Base-by-base conservation (phyloP, 78 protist genomes). In the Speleostelium caveatum region DNA sequence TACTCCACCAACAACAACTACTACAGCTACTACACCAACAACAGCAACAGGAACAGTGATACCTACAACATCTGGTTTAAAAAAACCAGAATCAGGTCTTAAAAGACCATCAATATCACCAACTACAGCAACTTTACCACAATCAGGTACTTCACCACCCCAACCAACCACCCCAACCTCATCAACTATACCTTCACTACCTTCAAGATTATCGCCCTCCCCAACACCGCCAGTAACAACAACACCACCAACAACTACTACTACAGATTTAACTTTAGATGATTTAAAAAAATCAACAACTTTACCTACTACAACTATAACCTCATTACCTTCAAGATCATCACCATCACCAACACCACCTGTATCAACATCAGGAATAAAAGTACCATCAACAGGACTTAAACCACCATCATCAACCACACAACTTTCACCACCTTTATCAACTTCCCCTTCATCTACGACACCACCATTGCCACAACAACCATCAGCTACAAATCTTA, bases 11-110 rank as follows among this genome's bases (percentile, higher is more conserved):
- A 28, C 61, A 58, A 58, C 33, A 32, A 49, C 71, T 32, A 0
- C 86, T 32, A 39, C 6, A 22, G 32, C 42, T 12, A 55, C 17
- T 51, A 73, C 42, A 36, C 42, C 62, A 32, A 19, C 39, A 45
- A 53, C 60, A 2, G 75, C 35, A 21, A 3, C 6, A 69, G 60
- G 14, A 51, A 19, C 42, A 17, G 38, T 16, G 24, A 53, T 38
- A n/a, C 6, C 63, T 33, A 17, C 60, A 66, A 28, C 61, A 58
- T 19, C 33, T 19, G 63, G 63, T 5, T 32, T 72, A 36, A 72
- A 53, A 51, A 72, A 72, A 72, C 78, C 78, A 28, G 78, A 72
- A 72, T n/a, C 78, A 51, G 78, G 78, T 49, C 28, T 66, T 22
- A 65, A 55, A 78, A 65, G 42, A 45, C 60, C 60, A 42, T 21